A percentile compares a stretch with the other conserved stretches of the same genome.
Conservation (phyloP, 2,329 filamentous ascomycete genomes). For the Emmonsia crescens region DNA sequence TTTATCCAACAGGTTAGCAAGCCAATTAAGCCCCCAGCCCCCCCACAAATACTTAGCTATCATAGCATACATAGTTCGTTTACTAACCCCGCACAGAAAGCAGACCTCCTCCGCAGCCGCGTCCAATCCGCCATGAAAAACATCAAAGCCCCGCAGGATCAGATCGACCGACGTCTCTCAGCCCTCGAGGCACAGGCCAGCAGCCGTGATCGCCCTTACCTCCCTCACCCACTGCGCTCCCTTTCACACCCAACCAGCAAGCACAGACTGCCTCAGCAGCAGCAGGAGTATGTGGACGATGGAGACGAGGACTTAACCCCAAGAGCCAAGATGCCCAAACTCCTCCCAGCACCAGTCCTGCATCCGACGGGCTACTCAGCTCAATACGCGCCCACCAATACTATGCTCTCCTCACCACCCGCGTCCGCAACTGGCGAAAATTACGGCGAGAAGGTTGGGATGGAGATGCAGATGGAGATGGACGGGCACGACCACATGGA, state of each 20-base stretch:
- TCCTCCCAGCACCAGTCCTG: slow-evolving; percentile 11
- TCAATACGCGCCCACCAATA: slow-evolving; percentile 4
- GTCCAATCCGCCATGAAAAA: slow-evolving; percentile 33
- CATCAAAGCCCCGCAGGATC: slow-evolving; percentile 21
- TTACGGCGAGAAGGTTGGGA: slow-evolving; percentile 13
- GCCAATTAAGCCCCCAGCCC: no score
- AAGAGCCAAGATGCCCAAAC: slow-evolving; percentile 13
- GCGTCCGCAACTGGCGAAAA: slow-evolving; percentile 10
- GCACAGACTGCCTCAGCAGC: not conserved
- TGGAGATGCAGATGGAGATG: slow-evolving; percentile 1
- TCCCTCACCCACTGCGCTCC: not conserved
- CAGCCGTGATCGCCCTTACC: slow-evolving; percentile 23
- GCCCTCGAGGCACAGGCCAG: slow-evolving; percentile 32
- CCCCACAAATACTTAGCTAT: not conserved
- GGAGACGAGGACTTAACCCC: slow-evolving; percentile 4
- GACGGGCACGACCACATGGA: not conserved
- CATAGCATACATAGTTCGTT: not conserved
- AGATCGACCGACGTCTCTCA: slow-evolving; percentile 31
- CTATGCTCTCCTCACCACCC: slow-evolving; percentile 14
- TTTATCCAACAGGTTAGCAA: slow-evolving; percentile 32
- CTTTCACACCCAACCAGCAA: not conserved
- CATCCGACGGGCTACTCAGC: slow-evolving; percentile 7
- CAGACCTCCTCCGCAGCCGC: slow-evolving; percentile 27
- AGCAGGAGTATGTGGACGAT: not conserved
- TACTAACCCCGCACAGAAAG: slow-evolving; percentile 25